Evolutionary conservation across 2,329 filamentous ascomycete species (phyloP).

Genomic region (Alternaria postmessia): DNA sequence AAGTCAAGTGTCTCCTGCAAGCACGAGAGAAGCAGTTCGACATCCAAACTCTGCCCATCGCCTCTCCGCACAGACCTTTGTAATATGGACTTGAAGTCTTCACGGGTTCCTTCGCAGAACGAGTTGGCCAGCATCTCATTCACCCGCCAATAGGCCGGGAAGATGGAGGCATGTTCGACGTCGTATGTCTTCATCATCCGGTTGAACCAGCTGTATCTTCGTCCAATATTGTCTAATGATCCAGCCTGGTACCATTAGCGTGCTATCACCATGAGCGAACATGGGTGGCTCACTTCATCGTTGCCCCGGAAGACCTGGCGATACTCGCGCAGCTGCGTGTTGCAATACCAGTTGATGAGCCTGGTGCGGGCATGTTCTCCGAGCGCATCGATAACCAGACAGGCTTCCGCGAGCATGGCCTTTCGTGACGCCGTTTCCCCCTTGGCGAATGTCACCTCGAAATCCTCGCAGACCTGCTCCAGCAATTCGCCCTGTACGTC

Average conservation of each 20-base stretch:
- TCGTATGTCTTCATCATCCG: constrained; percentile 96
- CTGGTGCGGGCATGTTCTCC: constrained; percentile 85
- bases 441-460: constrained; percentile 93
- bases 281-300: constrained; percentile 68
- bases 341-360: constrained; percentile 95
- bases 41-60: constrained; percentile 83
- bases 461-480: constrained; percentile 99
- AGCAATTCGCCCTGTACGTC: constrained; percentile 91
- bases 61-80: constrained; percentile 83
- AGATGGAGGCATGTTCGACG: constrained; percentile 87
- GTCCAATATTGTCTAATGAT: constrained; percentile 93
- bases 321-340: constrained; percentile 95
- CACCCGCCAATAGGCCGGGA: constrained; percentile 87
- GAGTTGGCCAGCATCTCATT: constrained; percentile 88
- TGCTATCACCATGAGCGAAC: background rate
- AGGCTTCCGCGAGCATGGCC: constrained; percentile 81
- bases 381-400: constrained; percentile 91
- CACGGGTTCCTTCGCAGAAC: constrained; percentile 93
- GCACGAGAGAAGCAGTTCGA: constrained; percentile 86
- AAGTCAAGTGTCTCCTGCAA: constrained; percentile 97
- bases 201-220: constrained; percentile 95
- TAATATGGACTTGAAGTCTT: constrained; percentile 93
- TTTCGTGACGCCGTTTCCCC: constrained; percentile 77
- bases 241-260: constrained; percentile 65
- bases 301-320: constrained; percentile 94